These are phyloP conservation scores for Stemphylium beticola DNA, from an alignment of 2,329 filamentous ascomycete species.

Conservation along the genomic window DNA sequence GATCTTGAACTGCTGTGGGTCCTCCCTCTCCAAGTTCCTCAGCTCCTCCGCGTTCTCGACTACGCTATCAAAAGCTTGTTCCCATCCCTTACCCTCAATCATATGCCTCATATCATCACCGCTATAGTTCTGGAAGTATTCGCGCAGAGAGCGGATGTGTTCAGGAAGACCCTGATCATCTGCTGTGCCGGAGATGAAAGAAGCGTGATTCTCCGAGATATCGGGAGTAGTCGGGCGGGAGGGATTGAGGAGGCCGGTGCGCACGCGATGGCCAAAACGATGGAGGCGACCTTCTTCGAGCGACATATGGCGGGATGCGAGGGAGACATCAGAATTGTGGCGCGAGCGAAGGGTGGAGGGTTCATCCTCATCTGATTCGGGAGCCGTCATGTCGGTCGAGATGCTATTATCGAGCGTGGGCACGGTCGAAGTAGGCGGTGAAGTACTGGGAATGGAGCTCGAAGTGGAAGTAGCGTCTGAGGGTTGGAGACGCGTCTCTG, in stretches of 20 bases:
- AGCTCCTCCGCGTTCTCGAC: slow-evolving; percentile 71
- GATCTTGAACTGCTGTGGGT: slow-evolving; percentile 38
- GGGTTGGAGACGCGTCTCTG: slow-evolving; percentile 72
- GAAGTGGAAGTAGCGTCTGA: slow-evolving; percentile 36
- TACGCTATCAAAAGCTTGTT: slow-evolving; percentile 67
- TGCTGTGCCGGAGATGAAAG: slow-evolving; percentile 37
- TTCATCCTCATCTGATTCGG: slow-evolving; percentile 52
- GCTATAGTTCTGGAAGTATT: slow-evolving; percentile 67
- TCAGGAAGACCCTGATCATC: slow-evolving; percentile 46
- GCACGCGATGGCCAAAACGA: slow-evolving; percentile 70
- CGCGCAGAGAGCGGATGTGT: slow-evolving; percentile 62
- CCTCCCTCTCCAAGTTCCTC: slow-evolving; percentile 60
- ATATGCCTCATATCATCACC: slow-evolving; percentile 64
- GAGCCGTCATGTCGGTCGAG: slow-evolving; percentile 27
- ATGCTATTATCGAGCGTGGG: slow-evolving; percentile 40
- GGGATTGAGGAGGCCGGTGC: slow-evolving; percentile 64
- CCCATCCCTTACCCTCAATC: slow-evolving; percentile 64
- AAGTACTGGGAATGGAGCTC: slow-evolving; percentile 42
- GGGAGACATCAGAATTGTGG: slow-evolving; percentile 70
- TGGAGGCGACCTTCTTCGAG: slow-evolving; percentile 75
- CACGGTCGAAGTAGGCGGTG: slow-evolving; percentile 36
- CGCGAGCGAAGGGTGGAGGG: slow-evolving; percentile 59
- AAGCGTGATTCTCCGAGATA: slow-evolving; percentile 13
- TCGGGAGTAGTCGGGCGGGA: slow-evolving; percentile 34
- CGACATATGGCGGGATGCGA: slow-evolving; percentile 68